phyloP scores from a whole-genome alignment of 1,284 basidiomycete species.

The Abortiporus biennis region DNA sequence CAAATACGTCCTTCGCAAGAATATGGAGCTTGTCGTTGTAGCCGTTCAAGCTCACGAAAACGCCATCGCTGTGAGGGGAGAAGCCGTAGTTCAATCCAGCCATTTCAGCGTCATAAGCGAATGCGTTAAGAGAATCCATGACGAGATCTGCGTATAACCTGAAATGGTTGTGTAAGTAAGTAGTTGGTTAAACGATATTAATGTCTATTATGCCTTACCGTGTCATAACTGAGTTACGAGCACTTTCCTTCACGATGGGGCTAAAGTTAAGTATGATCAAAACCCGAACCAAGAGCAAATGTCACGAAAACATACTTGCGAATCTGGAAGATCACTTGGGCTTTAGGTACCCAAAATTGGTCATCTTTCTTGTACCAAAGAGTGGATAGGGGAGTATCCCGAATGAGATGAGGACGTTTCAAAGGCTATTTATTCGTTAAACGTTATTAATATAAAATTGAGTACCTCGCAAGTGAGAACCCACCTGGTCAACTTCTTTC shows the following conservation, averaged over 20 bases:
- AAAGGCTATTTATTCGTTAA: constrained; percentile 53
- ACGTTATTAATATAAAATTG: constrained; percentile 6
- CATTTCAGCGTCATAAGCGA: constrained; percentile 86
- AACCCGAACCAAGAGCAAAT: neutral
- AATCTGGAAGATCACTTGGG: constrained; percentile 65
- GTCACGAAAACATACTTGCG: constrained; percentile 42
- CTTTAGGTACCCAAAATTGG: constrained; percentile 90
- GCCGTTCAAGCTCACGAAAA: constrained; percentile 72
- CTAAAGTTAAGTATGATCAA: constrained; percentile 2
- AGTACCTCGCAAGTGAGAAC: constrained; percentile 5
- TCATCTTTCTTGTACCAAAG: constrained; percentile 98
- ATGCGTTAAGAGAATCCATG: constrained; percentile 87
- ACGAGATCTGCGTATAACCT: constrained; percentile 88
- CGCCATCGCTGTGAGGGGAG: constrained; percentile 58
- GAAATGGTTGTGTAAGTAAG: neutral
- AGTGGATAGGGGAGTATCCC: constrained; percentile 63
- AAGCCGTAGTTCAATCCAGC: constrained; percentile 85
- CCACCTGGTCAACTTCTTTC: constrained; percentile 55
- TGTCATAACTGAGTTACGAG: constrained; percentile 13
- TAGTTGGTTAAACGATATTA: neutral
- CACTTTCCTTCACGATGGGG: constrained; percentile 12
- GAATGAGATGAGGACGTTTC: constrained; percentile 71
- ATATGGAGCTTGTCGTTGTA: constrained; percentile 94
- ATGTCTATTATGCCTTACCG: constrained; percentile 7
- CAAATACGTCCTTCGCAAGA: constrained; percentile 72